Evolutionary conservation across 495 filamentous ascomycete species (phyloP).

Genomic region (Penicillium robsamsonii): DNA sequence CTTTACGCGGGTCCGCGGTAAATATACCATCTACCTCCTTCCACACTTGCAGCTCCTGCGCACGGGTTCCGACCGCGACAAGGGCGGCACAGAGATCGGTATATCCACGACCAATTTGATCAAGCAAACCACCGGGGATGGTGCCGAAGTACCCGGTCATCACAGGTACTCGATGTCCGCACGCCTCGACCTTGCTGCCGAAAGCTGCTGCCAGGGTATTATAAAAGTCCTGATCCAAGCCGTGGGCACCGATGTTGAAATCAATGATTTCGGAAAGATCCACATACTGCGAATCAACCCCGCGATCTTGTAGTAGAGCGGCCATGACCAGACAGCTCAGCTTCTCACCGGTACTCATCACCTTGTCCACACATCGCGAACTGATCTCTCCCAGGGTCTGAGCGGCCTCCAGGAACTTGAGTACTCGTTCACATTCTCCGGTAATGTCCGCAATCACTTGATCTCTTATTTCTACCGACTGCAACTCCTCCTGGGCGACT

Average conservation of each 20-base stretch:
- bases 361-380: slow-evolving; percentile 77
- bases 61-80: slow-evolving; percentile 72
- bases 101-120: slow-evolving; percentile 81
- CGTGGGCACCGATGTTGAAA: slow-evolving; percentile 53
- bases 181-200: slow-evolving; percentile 63
- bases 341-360: slow-evolving; percentile 92
- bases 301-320: slow-evolving; percentile 70
- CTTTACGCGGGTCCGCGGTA: slow-evolving; percentile 83
- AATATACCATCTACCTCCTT: slow-evolving; percentile 94
- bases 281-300: slow-evolving; percentile 80
- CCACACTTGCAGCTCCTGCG: slow-evolving; percentile 84
- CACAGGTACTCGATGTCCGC: slow-evolving; percentile 69
- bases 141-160: slow-evolving; percentile 86
- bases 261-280: slow-evolving; percentile 77
- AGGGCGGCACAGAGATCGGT: slow-evolving; percentile 87
- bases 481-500: slow-evolving; percentile 62
- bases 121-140: slow-evolving; percentile 76
- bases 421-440: slow-evolving; percentile 65
- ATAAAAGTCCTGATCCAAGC: slow-evolving; percentile 81
- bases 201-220: slow-evolving; percentile 62
- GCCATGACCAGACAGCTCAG: slow-evolving; percentile 87
- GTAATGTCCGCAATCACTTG: slow-evolving; percentile 60
- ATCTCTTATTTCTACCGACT: slow-evolving; percentile 56
- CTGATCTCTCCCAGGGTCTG: slow-evolving; percentile 68
- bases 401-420: slow-evolving; percentile 58